phyloP scores from a whole-genome alignment of 352 stramenopile genomes.

The Phytopythium mirpurense region DNA sequence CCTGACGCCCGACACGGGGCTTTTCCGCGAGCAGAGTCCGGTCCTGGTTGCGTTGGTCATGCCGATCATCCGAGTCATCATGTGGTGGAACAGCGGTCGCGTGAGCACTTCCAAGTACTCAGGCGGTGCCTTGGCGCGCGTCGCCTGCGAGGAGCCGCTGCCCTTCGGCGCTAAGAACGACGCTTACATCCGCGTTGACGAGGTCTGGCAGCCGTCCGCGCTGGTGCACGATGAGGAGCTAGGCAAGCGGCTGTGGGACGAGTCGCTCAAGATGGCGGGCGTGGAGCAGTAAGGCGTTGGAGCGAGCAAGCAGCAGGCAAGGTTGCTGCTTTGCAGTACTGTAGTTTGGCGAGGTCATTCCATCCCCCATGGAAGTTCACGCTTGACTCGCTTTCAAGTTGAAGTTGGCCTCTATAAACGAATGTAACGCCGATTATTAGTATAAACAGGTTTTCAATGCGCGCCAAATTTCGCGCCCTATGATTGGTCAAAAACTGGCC shows the following conservation, averaged over 20 bases:
- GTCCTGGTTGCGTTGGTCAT: constrained; percentile 25
- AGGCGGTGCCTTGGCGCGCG: constrained; percentile 24
- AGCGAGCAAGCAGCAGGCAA: too few species aligned
- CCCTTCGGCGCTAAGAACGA: constrained; percentile 23
- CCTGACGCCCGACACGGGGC: constrained; percentile 34
- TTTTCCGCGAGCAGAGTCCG: constrained; percentile 28
- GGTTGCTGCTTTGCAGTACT: too few species aligned
- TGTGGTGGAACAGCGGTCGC: constrained; percentile 16
- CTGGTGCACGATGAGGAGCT: constrained; percentile 26
- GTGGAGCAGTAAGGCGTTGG: background rate
- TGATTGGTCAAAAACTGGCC: background rate
- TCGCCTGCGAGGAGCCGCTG: constrained; percentile 25
- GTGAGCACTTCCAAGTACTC: constrained; percentile 32
- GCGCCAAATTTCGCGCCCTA: background rate
- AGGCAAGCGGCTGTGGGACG: constrained; percentile 24
- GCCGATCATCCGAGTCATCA: constrained; percentile 21
- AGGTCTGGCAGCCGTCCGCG: constrained; percentile 26
- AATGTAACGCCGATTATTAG: too few species aligned
- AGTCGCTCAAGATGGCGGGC: constrained; percentile 17
- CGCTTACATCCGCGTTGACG: constrained; percentile 31
- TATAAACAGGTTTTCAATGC: too few species aligned
- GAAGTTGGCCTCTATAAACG: too few species aligned
- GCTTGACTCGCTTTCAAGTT: too few species aligned
- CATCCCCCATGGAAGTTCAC: too few species aligned
- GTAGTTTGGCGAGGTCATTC: too few species aligned